Base-by-base conservation (phyloP, 345 rosid genomes). In the Eucalyptus polyanthemos region DNA sequence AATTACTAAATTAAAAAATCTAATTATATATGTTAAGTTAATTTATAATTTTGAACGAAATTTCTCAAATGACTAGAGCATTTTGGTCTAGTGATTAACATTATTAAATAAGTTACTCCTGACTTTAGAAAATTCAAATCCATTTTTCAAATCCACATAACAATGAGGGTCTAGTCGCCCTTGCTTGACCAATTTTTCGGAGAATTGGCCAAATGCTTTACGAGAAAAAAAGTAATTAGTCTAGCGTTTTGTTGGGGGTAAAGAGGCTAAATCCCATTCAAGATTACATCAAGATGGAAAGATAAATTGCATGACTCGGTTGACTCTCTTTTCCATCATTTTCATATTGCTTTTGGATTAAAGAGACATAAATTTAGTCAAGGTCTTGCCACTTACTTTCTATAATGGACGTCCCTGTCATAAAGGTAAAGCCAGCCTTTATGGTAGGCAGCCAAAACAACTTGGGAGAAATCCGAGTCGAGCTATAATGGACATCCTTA, bases 381-480 rank as follows among this genome's bases (percentile, higher is more conserved):
- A 1, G 40, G 21, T 67, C 21, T 15, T 31, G 12, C 80, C 80
- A 34, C 21, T 16, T 58, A 58, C 54, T 51, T 0, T 51, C 8
- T 0, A 6, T 16, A 51, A 51, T 51, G 9, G 9, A 16, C 1
- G 0, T 51, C 21, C 9, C 1, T 6, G 9, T 51, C 21, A 16
- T 16, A 16, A 16, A 51, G 54, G 2, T 6, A 51, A 51, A 51
- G 4, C 8, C 2, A 6, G 3, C 4, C 1, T 6, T 16, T 3
- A 6, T 16, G 8, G 21, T 0, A 51, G 8, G 3, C 0, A 6
- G 54, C 8, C 1, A 15, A 50, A 1, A 50, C 0, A 0, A 15
- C 21, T 16, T 16, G 2, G 4, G 9, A 50, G 21, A 50, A 50
- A 50, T 50, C 1, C 0, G 3, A 6, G 53, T 50, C 3, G 1